These are phyloP conservation scores for Aspergillus hiratsukae DNA, from an alignment of 2,329 filamentous ascomycete genomes.

Conservation along the genomic window DNA sequence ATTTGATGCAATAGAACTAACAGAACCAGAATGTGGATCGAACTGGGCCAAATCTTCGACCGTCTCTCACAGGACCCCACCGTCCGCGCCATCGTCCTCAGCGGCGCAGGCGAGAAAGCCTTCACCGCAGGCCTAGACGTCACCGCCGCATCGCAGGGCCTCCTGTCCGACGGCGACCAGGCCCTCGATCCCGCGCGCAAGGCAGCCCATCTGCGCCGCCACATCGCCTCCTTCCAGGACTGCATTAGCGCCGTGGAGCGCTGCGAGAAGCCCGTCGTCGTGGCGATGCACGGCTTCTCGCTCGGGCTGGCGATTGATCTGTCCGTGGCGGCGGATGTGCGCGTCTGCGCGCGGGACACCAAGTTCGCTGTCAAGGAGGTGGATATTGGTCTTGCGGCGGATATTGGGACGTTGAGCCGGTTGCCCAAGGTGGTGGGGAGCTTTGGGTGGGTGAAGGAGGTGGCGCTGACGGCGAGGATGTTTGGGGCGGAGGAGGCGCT, in stretches of 20 bases:
- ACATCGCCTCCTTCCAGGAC: slow-evolving; percentile 75
- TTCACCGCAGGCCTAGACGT: slow-evolving; percentile 88
- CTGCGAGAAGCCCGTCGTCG: slow-evolving; percentile 89
- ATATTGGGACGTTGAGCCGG: slow-evolving; percentile 45
- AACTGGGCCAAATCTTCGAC: slow-evolving; percentile 68
- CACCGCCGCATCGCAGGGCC: slow-evolving; percentile 58
- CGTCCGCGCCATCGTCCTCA: slow-evolving; percentile 73
- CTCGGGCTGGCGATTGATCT: slow-evolving; percentile 73
- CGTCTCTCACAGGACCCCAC: slow-evolving; percentile 66
- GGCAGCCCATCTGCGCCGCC: slow-evolving; percentile 58
- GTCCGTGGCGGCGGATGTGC: slow-evolving; percentile 40
- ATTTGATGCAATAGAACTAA: slow-evolving; percentile 5
- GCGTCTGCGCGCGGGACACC: slow-evolving; percentile 34
- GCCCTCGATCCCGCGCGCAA: slow-evolving; percentile 58
- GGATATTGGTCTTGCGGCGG: slow-evolving; percentile 47
- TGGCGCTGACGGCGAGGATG: slow-evolving; percentile 40
- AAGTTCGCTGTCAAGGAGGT: slow-evolving; percentile 46
- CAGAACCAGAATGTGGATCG: slow-evolving; percentile 68
- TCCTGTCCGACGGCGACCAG: slow-evolving; percentile 37
- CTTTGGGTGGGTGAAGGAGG: slow-evolving; percentile 47
- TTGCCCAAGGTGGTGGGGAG: slow-evolving; percentile 45
- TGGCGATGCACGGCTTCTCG: slow-evolving; percentile 71
- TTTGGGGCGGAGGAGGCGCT: slow-evolving; percentile 45
- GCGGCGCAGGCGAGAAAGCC: slow-evolving; percentile 73
- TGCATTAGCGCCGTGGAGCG: slow-evolving; percentile 72